Evolutionary conservation across 805 yeast genomes (phyloP).

Genomic region (Lipomyces chichibuensis): DNA sequence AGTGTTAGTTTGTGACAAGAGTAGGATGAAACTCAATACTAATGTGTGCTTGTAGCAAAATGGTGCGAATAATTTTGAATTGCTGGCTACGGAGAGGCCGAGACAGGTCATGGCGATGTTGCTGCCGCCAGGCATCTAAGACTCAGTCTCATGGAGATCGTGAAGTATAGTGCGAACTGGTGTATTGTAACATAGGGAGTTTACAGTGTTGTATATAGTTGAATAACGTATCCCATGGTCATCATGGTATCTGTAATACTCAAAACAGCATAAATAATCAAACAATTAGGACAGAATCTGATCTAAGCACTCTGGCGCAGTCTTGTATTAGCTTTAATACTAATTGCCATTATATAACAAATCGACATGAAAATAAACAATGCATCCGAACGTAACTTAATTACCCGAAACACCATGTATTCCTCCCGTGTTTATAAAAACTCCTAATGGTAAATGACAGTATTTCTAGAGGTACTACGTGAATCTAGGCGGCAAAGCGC

Average conservation of each 20-base stretch:
- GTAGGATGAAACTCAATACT: background rate
- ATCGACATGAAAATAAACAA: background rate
- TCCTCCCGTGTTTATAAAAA: background rate
- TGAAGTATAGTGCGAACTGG: background rate
- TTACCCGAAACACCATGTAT: background rate
- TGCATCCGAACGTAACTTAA: background rate
- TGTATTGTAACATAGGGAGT: background rate
- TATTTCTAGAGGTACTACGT: background rate
- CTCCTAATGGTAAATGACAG: background rate
- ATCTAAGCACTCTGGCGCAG: too few relatives aligned
- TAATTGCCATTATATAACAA: too few relatives aligned
- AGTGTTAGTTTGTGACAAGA: conserved; percentile 19
- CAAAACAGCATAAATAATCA: background rate
- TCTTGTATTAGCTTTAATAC: too few relatives aligned
- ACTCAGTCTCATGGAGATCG: background rate
- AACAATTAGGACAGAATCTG: too few relatives aligned
- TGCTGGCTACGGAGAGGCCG: conserved; percentile 80
- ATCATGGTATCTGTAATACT: too few relatives aligned
- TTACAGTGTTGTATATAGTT: background rate
- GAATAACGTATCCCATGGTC: background rate
- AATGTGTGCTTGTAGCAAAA: conserved; percentile 40
- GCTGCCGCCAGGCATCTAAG: conserved; percentile 65
- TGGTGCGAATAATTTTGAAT: conserved; percentile 71
- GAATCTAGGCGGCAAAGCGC: conserved; percentile 8
- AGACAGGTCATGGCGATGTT: conserved; percentile 71